These are phyloP conservation scores for Drechslerella coelobrocha DNA, from an alignment of 2,329 filamentous ascomycete genomes.

Conservation along the genomic window DNA sequence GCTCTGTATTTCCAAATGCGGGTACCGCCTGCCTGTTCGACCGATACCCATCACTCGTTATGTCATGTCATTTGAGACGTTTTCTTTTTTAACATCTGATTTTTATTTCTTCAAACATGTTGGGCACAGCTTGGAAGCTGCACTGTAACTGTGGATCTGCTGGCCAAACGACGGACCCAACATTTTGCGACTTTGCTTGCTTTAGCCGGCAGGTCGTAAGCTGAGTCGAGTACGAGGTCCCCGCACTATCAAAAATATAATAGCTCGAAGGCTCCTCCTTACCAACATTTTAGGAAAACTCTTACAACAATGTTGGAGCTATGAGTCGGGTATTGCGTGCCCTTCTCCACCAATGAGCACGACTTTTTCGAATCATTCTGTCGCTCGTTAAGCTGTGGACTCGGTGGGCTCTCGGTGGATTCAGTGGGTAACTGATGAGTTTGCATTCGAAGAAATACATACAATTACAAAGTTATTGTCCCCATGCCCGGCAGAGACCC, in stretches of 20 bases:
- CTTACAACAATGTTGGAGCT: not conserved
- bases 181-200: constrained; percentile 8
- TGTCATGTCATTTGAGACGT: not conserved
- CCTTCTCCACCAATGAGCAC: not conserved
- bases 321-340: not conserved
- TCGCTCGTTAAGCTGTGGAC: not conserved
- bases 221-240: constrained; percentile 4
- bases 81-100: too few relatives aligned
- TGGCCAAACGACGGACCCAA: not conserved
- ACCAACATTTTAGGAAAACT: too few relatives aligned
- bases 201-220: constrained; percentile 23
- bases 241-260: constrained; percentile 13
- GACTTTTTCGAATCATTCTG: not conserved
- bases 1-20: constrained; percentile 29
- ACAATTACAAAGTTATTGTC: too few relatives aligned
- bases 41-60: too few relatives aligned
- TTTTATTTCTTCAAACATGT: constrained; percentile 5
- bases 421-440: not conserved
- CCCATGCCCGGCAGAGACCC: not conserved
- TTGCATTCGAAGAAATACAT: not conserved
- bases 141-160: constrained; percentile 9
- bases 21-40: not conserved
- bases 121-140: constrained; percentile 12
- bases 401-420: not conserved
- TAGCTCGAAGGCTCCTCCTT: not conserved